Percentiles rank a stretch among this genome's conserved stretches.
These are phyloP conservation scores for Massarina eburnea DNA, from an alignment of 2,329 filamentous ascomycete species.

Conservation along the genomic window DNA sequence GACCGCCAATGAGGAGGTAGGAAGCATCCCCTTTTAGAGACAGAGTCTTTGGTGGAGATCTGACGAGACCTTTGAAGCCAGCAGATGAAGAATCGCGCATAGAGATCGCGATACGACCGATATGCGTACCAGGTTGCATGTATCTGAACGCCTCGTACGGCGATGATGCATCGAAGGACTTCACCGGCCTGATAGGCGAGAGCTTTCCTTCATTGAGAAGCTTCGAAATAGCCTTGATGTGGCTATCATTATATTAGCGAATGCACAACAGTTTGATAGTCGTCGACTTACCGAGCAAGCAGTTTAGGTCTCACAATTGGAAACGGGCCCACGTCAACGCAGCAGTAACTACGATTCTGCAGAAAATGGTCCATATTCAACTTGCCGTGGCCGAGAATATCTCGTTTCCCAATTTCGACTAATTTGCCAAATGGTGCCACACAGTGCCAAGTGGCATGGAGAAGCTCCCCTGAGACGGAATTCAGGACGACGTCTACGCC, in stretches of 20 bases:
- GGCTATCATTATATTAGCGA: not conserved
- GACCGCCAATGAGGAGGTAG: conserved; percentile 27
- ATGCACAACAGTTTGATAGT: no score
- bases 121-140: conserved; percentile 40
- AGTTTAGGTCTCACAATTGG: not conserved
- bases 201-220: conserved; percentile 8
- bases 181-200: conserved; percentile 9
- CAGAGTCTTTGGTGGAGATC: not conserved
- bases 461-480: conserved; percentile 23
- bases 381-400: conserved; percentile 6
- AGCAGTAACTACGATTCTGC: conserved; percentile 4
- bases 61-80: not conserved
- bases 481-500: conserved; percentile 42
- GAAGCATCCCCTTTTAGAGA: conserved; percentile 4
- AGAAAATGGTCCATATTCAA: conserved; percentile 17
- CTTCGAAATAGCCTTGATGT: not conserved
- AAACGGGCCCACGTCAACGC: conserved; percentile 1
- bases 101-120: conserved; percentile 45
- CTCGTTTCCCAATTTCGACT: conserved; percentile 24
- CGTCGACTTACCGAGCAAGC: not conserved
- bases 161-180: conserved; percentile 20
- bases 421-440: conserved; percentile 37
- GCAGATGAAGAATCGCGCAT: conserved; percentile 2
- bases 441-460: conserved; percentile 41
- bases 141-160: conserved; percentile 30